A percentile compares a stretch with the other conserved stretches of the same genome.
phyloP scores from a whole-genome alignment of 768 basidiomycete genomes.

The Mycena vitilis region DNA sequence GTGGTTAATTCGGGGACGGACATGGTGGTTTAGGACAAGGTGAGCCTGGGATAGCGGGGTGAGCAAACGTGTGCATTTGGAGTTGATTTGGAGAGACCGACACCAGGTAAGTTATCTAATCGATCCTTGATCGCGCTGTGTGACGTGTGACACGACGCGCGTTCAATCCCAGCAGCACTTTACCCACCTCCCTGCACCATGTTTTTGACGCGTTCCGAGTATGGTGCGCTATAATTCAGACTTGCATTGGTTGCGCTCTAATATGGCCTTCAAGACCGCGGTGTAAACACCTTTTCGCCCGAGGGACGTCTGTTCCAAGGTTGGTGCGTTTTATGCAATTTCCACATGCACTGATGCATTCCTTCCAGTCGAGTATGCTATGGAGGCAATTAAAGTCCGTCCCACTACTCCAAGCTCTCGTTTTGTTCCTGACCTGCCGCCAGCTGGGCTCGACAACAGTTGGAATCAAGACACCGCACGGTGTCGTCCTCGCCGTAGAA shows the following conservation, averaged over 20 bases:
- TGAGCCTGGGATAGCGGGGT: too few relatives aligned
- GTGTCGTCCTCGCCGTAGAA: conserved; percentile 95
- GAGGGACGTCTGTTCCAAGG: conserved; percentile 99
- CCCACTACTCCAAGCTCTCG: background rate
- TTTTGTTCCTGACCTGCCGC: conserved; percentile 19
- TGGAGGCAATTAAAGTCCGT: conserved; percentile 95
- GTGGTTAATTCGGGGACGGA: conserved; percentile 44
- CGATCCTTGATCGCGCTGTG: too few relatives aligned
- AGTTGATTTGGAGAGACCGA: conserved; percentile 36
- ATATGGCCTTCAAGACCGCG: conserved; percentile 72
- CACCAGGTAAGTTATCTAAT: background rate
- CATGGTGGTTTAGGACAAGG: conserved; percentile 43
- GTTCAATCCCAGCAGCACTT: conserved; percentile 45
- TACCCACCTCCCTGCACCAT: conserved; percentile 55
- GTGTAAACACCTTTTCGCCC: conserved; percentile 99
- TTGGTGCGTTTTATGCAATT: conserved; percentile 46
- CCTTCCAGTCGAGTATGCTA: conserved; percentile 93
- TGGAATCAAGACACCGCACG: conserved; percentile 90
- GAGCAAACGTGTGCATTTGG: conserved; percentile 6
- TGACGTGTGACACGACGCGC: conserved; percentile 41
- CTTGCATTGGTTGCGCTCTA: background rate
- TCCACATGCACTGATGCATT: conserved; percentile 34
- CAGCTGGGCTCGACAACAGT: conserved; percentile 99
- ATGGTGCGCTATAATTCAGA: conserved; percentile 64
- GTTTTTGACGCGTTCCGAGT: conserved; percentile 97